Percentiles rank a stretch among this genome's conserved stretches.
Conservation (phyloP, 305 asterid species). For the Lippia alba region DNA sequence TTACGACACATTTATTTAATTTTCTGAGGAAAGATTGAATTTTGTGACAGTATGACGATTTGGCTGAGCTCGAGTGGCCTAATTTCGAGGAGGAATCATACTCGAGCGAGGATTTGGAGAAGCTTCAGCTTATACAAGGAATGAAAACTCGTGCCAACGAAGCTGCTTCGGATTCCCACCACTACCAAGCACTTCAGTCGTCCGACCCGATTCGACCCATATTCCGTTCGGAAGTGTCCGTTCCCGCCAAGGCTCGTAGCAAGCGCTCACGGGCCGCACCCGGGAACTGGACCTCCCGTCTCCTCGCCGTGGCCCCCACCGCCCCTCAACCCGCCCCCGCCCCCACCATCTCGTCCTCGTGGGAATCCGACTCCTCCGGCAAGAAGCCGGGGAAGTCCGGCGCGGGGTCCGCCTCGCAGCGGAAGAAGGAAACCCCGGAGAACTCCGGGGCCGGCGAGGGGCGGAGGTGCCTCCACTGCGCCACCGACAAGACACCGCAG, state of each 20-base stretch:
- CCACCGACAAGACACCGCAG: slow-evolving; percentile 91
- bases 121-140: slow-evolving; percentile 64
- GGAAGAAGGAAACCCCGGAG: slow-evolving; percentile 46
- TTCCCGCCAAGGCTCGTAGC: slow-evolving; percentile 90
- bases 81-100: slow-evolving; percentile 80
- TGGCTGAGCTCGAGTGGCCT: slow-evolving; percentile 91
- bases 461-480: slow-evolving; percentile 82
- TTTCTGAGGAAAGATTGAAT: too few species aligned
- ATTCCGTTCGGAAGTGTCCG: slow-evolving; percentile 53
- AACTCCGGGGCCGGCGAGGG: slow-evolving; percentile 50
- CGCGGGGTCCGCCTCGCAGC: slow-evolving; percentile 16
- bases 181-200: slow-evolving; percentile 44
- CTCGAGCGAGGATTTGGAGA: slow-evolving; percentile 67
- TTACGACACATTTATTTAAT: background rate
- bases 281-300: slow-evolving; percentile 78
- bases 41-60: slow-evolving; percentile 64
- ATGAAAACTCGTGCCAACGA: slow-evolving; percentile 49
- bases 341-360: slow-evolving; percentile 54
- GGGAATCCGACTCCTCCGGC: slow-evolving; percentile 47
- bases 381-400: slow-evolving; percentile 38
- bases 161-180: slow-evolving; percentile 38
- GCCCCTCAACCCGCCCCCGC: slow-evolving; percentile 10
- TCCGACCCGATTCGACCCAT: slow-evolving; percentile 34
- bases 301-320: slow-evolving; percentile 51
- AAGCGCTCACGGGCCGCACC: slow-evolving; percentile 86